A percentile compares a stretch with the other conserved stretches of the same genome.
phyloP scores from a whole-genome alignment of 768 basidiomycete genomes.

The Collybia sordida region DNA sequence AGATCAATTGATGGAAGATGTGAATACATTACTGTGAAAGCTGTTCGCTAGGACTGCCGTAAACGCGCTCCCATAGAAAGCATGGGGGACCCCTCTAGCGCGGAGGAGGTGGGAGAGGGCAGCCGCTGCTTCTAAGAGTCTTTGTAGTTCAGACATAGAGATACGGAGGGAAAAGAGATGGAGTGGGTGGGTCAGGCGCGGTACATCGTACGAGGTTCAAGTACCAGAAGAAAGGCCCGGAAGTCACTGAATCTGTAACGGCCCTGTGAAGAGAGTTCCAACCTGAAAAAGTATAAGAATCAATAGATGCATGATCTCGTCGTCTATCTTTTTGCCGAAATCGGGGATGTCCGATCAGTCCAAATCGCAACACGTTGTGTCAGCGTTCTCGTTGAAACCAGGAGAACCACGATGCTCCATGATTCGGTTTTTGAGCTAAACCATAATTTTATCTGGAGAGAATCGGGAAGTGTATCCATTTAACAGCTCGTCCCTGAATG shows the following conservation, averaged over 20 bases:
- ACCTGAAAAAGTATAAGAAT: constrained; percentile 43
- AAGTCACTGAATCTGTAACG: constrained; percentile 50
- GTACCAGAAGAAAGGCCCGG: constrained; percentile 35
- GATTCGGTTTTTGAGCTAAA: too few relatives aligned
- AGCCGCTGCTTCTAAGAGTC: constrained; percentile 75
- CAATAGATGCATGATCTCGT: constrained; percentile 45
- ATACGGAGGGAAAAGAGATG: constrained; percentile 21
- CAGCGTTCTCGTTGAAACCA: constrained; percentile 38
- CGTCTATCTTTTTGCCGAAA: constrained; percentile 33
- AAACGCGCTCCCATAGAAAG: constrained; percentile 77
- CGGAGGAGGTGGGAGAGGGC: constrained; percentile 69
- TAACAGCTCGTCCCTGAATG: too few relatives aligned
- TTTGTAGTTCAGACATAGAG: constrained; percentile 67
- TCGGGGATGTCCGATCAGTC: constrained; percentile 50
- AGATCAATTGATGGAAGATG: constrained; percentile 4
- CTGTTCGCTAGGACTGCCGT: constrained; percentile 68
- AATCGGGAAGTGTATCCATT: too few relatives aligned
- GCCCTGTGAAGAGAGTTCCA: constrained; percentile 43
- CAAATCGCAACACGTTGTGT: constrained; percentile 38
- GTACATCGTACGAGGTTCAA: constrained; percentile 56
- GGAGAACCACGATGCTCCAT: constrained; percentile 11
- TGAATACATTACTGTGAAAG: constrained; percentile 64
- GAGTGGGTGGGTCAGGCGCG: constrained; percentile 33
- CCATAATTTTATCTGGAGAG: too few relatives aligned
- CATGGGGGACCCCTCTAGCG: constrained; percentile 64